These are phyloP conservation scores for Lecanoromycetidae sp. DNA, from an alignment of 2,329 filamentous ascomycete genomes.

Conservation along the genomic window DNA sequence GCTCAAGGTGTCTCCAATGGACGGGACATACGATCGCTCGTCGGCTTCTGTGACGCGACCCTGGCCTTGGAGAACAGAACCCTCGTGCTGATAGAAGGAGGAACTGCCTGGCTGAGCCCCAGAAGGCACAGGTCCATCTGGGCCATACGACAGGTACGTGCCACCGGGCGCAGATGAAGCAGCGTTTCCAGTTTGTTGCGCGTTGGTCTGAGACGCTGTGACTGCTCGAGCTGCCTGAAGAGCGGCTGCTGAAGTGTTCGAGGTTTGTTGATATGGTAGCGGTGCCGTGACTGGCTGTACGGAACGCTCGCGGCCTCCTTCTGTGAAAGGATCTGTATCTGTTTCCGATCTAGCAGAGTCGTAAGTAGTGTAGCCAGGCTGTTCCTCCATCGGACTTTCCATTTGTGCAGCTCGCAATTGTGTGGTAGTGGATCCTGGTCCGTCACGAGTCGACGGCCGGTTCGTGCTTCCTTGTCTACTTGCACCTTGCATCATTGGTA, in stretches of 20 bases:
- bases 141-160: slow-evolving; percentile 20
- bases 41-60: slow-evolving; percentile 35
- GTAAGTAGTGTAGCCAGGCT: slow-evolving; percentile 39
- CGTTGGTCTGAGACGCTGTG: neutral
- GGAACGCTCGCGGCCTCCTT: slow-evolving; percentile 25
- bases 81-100: slow-evolving; percentile 30
- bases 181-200: slow-evolving; percentile 10
- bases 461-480: slow-evolving; percentile 42
- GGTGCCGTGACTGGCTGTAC: slow-evolving; percentile 15
- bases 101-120: slow-evolving; percentile 30
- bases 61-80: slow-evolving; percentile 22
- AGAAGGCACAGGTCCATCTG: slow-evolving; percentile 15
- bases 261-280: slow-evolving; percentile 23
- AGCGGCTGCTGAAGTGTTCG: slow-evolving; percentile 19
- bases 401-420: slow-evolving; percentile 22
- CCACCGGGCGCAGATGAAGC: slow-evolving; percentile 19
- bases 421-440: slow-evolving; percentile 28
- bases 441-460: slow-evolving; percentile 36
- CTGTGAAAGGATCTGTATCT: slow-evolving; percentile 51
- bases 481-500: slow-evolving; percentile 72
- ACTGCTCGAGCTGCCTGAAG: slow-evolving; percentile 19
- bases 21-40: slow-evolving; percentile 36
- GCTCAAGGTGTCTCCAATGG: slow-evolving; percentile 37
- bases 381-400: slow-evolving; percentile 27
- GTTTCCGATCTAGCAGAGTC: slow-evolving; percentile 37